phyloP scores from a whole-genome alignment of 78 protist genomes.

The slime mould (Dictyostelium discoideum) region DNA sequence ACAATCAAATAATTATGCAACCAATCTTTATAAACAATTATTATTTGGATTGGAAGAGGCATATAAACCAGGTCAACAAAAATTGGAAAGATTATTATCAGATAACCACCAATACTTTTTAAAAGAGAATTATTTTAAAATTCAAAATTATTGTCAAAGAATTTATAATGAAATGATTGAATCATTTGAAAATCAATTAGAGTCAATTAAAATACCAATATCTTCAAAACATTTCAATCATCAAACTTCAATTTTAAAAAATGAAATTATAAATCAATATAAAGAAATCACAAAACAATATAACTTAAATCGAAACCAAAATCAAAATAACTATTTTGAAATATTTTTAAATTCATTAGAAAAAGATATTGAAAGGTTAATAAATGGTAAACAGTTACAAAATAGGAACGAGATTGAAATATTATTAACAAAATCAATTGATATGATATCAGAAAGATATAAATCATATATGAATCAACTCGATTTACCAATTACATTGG shows the following conservation, averaged over 20 bases:
- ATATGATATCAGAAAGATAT: neutral
- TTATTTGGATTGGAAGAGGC: slow-evolving; percentile 68
- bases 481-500: neutral
- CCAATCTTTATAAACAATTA: slow-evolving; percentile 46
- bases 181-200: neutral
- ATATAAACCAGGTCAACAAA: slow-evolving; percentile 36
- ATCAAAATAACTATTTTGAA: neutral
- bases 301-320: neutral
- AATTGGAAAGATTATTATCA: neutral
- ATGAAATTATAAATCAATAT: neutral
- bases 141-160: neutral
- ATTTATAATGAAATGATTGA: neutral
- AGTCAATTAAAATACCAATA: neutral
- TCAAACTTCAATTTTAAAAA: neutral
- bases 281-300: neutral
- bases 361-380: slow-evolving; percentile 34
- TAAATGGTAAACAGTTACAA: neutral
- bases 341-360: neutral
- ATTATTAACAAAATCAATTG: slow-evolving; percentile 19
- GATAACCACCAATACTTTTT: neutral
- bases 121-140: slow-evolving; percentile 25
- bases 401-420: slow-evolving; percentile 51
- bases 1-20: neutral
- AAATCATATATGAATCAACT: neutral
- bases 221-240: neutral